Evolutionary conservation across 768 basidiomycete genomes (phyloP).

Genomic region (Kondoa malvinella): DNA sequence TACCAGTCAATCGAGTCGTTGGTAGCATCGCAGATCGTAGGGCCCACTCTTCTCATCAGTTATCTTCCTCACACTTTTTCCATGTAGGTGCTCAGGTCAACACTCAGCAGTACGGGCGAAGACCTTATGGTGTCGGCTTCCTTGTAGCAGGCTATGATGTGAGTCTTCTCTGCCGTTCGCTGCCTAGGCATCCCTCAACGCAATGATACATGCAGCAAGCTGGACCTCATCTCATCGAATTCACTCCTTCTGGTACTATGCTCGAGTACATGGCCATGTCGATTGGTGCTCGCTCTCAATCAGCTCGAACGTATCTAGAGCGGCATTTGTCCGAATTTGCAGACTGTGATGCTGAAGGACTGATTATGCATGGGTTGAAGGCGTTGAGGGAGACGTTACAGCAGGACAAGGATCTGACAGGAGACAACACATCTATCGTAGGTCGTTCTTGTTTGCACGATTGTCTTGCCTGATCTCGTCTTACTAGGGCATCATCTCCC

Average conservation of each 20-base stretch:
- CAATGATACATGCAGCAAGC: constrained; percentile 40
- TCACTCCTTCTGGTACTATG: constrained; percentile 89
- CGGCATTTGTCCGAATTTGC: constrained; percentile 75
- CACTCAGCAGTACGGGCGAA: constrained; percentile 91
- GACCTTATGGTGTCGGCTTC: constrained; percentile 97
- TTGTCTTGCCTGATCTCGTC: background rate
- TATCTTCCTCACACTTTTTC: background rate
- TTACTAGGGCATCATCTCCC: constrained; percentile 8
- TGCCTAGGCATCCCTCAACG: too few species aligned
- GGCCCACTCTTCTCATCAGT: constrained; percentile 30
- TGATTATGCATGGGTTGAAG: constrained; percentile 82
- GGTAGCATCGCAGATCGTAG: constrained; percentile 84
- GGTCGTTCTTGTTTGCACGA: background rate
- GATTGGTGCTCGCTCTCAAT: constrained; percentile 93
- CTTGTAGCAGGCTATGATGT: constrained; percentile 85
- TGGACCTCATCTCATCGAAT: constrained; percentile 96
- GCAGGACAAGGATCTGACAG: constrained; percentile 88
- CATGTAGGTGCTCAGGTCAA: constrained; percentile 84
- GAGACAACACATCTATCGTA: constrained; percentile 84
- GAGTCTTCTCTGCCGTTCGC: constrained; percentile 12
- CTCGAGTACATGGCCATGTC: constrained; percentile 98
- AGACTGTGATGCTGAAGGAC: constrained; percentile 65
- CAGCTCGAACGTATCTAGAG: constrained; percentile 95
- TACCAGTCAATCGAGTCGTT: constrained; percentile 85
- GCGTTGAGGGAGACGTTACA: constrained; percentile 92